Evolutionary conservation across 202 grass and related monocot genomes (phyloP), one percentile per base, ranked within the genome.

Genomic region (Eragrostis tef): DNA sequence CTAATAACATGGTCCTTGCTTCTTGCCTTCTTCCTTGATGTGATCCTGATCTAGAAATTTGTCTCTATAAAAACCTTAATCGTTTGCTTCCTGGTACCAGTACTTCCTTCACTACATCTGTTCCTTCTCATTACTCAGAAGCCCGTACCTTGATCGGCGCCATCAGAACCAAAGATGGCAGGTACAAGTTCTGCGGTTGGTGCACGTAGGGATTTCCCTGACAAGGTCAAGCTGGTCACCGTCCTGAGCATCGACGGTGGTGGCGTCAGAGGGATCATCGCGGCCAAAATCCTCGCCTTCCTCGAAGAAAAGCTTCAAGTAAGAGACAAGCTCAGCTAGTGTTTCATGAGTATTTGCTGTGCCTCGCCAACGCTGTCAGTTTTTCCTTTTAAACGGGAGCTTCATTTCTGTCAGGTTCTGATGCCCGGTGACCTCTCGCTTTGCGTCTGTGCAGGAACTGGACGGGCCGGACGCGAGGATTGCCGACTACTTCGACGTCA

Each of bases 231-330:
- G 29, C 51, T 96, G 16, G 22, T 93, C 57, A 91, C 88, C 11
- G 81, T 97, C n/a, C 90, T 97, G 4, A 97, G 93, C 78, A 89
- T 97, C 11, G 93, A 97, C 14, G 90, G 93, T 0, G 93, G 93
- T 2, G 88, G 93, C 39, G 21, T 89, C 17, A 85, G 90, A 43
- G 93, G 93, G 45, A 91, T 97, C 81, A 97, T 97, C 57, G 84
- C 90, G 8, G 93, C 87, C 52, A 87, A 71, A 47, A 83, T 93
- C 73, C 84, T 93, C 0, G 70, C 68, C 6, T 96, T 86, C 78
- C 88, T 96, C 2, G 93, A 93, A 64, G 53, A 69, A 31, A 73
- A 96, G 64, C 84, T 96, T 52, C 90, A 93, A 75, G 93, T 96
- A 64, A 78, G 81, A 44, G 11, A 67, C 19, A 34, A 78, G 15